phyloP scores from a whole-genome alignment of 176 grass and related monocot genomes.

The Oryza punctata region DNA sequence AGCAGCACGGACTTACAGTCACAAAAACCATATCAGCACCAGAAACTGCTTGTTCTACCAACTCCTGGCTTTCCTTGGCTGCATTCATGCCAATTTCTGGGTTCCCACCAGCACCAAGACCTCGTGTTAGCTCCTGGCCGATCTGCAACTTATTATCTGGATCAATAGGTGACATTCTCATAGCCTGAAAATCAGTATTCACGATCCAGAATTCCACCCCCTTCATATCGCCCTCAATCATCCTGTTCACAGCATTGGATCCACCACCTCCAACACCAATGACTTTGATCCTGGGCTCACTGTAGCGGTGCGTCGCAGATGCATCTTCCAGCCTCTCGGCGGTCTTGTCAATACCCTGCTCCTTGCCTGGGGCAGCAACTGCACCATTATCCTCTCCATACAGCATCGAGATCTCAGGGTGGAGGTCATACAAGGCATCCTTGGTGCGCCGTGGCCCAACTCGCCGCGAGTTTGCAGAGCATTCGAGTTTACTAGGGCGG shows the following conservation, averaged over 20 bases:
- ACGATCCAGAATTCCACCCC: slow-evolving; percentile 90
- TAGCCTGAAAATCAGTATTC: slow-evolving; percentile 89
- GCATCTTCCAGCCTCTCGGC: slow-evolving; percentile 34
- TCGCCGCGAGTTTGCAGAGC: slow-evolving; percentile 46
- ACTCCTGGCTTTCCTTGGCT: slow-evolving; percentile 71
- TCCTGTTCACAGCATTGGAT: slow-evolving; percentile 86
- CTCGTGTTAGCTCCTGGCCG: slow-evolving; percentile 72
- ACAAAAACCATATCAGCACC: slow-evolving; percentile 88
- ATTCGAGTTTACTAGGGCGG: slow-evolving; percentile 18
- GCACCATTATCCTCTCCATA: slow-evolving; percentile 50
- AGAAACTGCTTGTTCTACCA: slow-evolving; percentile 66
- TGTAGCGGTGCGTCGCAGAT: slow-evolving; percentile 49
- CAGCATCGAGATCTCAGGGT: slow-evolving; percentile 73
- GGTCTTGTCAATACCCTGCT: background rate
- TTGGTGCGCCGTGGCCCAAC: slow-evolving; percentile 40
- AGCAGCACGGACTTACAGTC: slow-evolving; percentile 49
- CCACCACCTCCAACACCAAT: slow-evolving; percentile 85
- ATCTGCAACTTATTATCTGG: slow-evolving; percentile 70
- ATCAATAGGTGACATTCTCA: slow-evolving; percentile 70
- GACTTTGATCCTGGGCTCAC: slow-evolving; percentile 80
- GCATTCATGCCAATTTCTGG: slow-evolving; percentile 87
- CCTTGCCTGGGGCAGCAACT: slow-evolving; percentile 43
- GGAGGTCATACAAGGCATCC: slow-evolving; percentile 64
- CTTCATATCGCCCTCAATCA: slow-evolving; percentile 81
- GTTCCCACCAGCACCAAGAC: slow-evolving; percentile 86